Conservation (phyloP, 2,329 filamentous ascomycete genomes). For the Chaetoscypha palmicola region DNA sequence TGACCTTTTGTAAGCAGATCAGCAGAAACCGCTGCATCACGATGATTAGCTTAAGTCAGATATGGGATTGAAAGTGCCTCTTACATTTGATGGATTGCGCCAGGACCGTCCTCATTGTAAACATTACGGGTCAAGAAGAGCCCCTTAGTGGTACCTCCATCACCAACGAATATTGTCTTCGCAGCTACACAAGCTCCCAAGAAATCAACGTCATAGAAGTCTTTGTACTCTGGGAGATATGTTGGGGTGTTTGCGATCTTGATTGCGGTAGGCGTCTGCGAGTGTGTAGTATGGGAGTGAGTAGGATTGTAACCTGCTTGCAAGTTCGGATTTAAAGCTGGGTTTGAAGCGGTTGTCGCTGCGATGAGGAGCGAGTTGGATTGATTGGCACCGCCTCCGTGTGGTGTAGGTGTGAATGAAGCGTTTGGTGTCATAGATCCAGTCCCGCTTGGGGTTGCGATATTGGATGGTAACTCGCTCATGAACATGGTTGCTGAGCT, state of each 20-base stretch:
- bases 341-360: conserved; percentile 61
- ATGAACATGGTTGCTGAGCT: conserved; percentile 95
- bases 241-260: conserved; percentile 59
- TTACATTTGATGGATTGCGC: conserved; percentile 32
- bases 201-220: conserved; percentile 56
- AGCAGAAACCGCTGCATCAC: neutral
- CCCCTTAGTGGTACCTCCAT: conserved; percentile 50
- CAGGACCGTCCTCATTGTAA: conserved; percentile 31
- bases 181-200: conserved; percentile 66
- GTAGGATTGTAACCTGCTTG: conserved; percentile 34
- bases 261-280: conserved; percentile 62
- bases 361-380: conserved; percentile 91
- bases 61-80: conserved; percentile 5
- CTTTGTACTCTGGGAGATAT: conserved; percentile 61
- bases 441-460: conserved; percentile 84
- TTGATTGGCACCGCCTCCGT: conserved; percentile 47
- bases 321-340: conserved; percentile 31
- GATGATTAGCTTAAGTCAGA: neutral
- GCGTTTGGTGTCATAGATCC: conserved; percentile 74
- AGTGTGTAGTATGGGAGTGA: conserved; percentile 53
- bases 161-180: conserved; percentile 63
- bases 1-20: conserved; percentile 3
- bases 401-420: conserved; percentile 44
- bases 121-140: conserved; percentile 57
- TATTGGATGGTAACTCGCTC: conserved; percentile 87